Base-by-base conservation (phyloP, 2,329 filamentous ascomycete species). In the Aspergillus persii region DNA sequence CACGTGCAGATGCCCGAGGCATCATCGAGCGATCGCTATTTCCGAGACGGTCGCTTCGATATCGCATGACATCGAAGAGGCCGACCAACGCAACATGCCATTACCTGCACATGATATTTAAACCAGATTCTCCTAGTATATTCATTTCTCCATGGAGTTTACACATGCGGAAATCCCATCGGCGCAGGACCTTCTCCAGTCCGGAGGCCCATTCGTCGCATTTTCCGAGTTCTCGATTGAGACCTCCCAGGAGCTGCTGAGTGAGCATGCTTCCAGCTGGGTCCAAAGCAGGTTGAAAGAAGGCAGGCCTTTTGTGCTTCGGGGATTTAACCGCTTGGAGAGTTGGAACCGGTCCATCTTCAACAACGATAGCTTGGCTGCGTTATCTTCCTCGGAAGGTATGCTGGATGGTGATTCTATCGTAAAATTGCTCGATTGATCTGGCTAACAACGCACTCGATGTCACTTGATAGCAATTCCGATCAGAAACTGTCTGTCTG, bases 241-340 rank as follows among this genome's bases (percentile, higher is more conserved):
- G n/a, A 41, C 51, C 46, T 54, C 62, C 26, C 39, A 36, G 7
- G 53, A 54, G 15, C 54, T 59, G 29, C 41, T 53, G 36, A 31
- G 54, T 6, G 48, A 56, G n/a, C 44, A 59, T 15, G 31, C 46
- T n/a, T 44, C 63, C 26, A 63, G 64, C 31, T 74, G 71, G 71
- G 57, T 74, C 29, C 69, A 70, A 29, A 61, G 57, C 53, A 70
- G 67, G 27, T 61, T 75, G 4, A 67, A 68, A 23, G 60, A 69
- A 27, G 73, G 73, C 11, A 68, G 68, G 36, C 73, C 73, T 5
- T 74, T 74, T 60, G 67, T 74, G 33, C 70, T 75, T 44, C 68
- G 68, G 29, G 71, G 74, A 15, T 74, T 76, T 51, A 64, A 71
- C 26, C 69, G 67, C 48, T 58, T 69, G n/a, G 64, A 66, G 23